Evolutionary conservation across 257 asterid species (phyloP).

Genomic region (Lycium ferocissimum): DNA sequence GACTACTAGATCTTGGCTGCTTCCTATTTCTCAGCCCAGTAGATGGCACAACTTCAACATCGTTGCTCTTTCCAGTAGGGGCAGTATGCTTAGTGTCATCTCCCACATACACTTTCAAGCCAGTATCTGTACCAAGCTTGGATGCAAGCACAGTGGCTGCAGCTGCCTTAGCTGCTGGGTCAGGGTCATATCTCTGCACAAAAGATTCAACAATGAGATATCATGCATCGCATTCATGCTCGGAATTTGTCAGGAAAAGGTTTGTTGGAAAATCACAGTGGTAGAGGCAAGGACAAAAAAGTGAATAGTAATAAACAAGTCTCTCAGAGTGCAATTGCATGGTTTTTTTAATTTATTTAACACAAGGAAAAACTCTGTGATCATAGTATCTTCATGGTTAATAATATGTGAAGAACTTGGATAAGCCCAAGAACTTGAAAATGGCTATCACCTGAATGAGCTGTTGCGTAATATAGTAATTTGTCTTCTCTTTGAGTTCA

Average conservation of each 20-base stretch:
- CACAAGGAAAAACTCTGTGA: background rate
- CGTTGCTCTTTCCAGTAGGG: slow-evolving; percentile 65
- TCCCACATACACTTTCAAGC: slow-evolving; percentile 62
- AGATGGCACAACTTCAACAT: slow-evolving; percentile 58
- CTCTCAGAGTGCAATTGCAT: background rate
- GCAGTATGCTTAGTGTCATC: slow-evolving; percentile 52
- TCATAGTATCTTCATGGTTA: slow-evolving; percentile 2
- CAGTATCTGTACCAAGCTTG: slow-evolving; percentile 79
- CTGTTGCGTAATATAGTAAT: slow-evolving; percentile 85
- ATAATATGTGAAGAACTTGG: slow-evolving; percentile 13
- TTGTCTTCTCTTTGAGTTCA: slow-evolving; percentile 92
- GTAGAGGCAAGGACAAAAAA: slow-evolving; percentile 18
- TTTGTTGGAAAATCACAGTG: background rate
- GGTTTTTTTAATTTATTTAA: background rate
- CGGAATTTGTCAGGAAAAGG: background rate
- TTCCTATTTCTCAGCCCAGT: slow-evolving; percentile 71
- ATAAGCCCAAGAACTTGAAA: slow-evolving; percentile 6
- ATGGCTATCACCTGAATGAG: slow-evolving; percentile 74
- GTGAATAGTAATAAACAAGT: background rate
- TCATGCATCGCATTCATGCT: background rate
- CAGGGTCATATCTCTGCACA: slow-evolving; percentile 80
- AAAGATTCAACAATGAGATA: slow-evolving; percentile 37
- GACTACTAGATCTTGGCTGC: slow-evolving; percentile 45
- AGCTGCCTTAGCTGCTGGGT: slow-evolving; percentile 92
- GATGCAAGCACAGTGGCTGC: slow-evolving; percentile 83